Base-by-base conservation (phyloP, 2,329 filamentous ascomycete genomes). In the Penicillium sp. region DNA sequence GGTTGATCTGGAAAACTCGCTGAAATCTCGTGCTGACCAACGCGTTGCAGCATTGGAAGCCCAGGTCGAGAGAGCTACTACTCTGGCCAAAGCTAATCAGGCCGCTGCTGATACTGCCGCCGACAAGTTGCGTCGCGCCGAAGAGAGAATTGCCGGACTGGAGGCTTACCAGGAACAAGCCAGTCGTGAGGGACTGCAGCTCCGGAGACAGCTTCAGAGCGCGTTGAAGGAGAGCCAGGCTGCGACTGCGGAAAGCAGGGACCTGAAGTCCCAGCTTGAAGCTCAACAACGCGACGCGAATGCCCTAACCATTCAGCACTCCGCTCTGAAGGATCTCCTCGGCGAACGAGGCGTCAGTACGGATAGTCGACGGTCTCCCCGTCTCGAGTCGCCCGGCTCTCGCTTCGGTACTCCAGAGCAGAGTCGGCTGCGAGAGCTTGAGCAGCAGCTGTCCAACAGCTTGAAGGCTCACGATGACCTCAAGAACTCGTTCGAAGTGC, bases 151-250 rank as follows among this genome's bases (percentile, higher is more conserved):
- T 74, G 96, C 95, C 5, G 95, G 95, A 6, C 84, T 99, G 3
- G 95, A 99, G 75, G 91, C 92, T 31, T 98, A 98, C 75, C 95
- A 99, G 77, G 95, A 99, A 73, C 95, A 99, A 77, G 90, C 93
- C 4, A 98, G 93, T 76, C 87, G 95, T 47, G 96, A 99, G 76
- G 92, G 92, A 51, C 87, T 99, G 56, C 87, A 88, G 38, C 92
- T 98, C 65, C 88, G 95, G 56, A 89, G 95, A 72, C 94, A 98
- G 72, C 84, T 99, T 55, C 95, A 98, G 74, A 84, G 87, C 28
- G 88, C 91, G 4, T 83, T 96, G 74, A 89, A 89, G 65, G 94
- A 99, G 59, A 88, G 89, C 14, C 92, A 96, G 73, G 82, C 85
- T n/a, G 82, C 96, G 28, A 90, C 92, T 66, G 86, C 90, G 37